A percentile compares a stretch with the other conserved stretches of the same genome.
Evolutionary conservation across 108 stramenopile species (phyloP).

Genomic region (Skeletonema marinoi): DNA sequence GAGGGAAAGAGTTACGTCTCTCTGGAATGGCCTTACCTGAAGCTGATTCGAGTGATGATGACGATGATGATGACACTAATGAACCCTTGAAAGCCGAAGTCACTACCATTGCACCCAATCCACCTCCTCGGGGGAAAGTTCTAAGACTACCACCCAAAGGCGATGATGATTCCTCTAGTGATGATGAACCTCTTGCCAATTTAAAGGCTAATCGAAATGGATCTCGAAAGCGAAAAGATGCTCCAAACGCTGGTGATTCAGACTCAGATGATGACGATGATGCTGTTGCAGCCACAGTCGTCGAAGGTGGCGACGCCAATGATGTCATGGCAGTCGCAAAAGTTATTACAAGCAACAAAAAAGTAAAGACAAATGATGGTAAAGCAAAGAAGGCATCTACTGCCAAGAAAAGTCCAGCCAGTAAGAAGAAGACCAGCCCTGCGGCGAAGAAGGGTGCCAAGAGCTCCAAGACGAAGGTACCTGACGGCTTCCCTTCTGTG

Average conservation of each 20-base stretch:
- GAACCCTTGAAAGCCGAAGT: not conserved
- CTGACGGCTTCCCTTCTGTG: conserved; percentile 16
- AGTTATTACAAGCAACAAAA: conserved; percentile 37
- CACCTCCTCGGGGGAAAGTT: not conserved
- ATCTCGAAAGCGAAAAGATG: conserved; percentile 27
- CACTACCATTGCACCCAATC: not conserved
- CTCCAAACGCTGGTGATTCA: conserved; percentile 4
- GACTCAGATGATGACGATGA: conserved; percentile 24
- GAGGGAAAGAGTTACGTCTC: conserved; percentile 42
- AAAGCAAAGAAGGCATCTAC: conserved; percentile 5
- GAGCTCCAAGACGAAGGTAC: conserved; percentile 8
- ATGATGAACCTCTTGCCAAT: conserved; percentile 15
- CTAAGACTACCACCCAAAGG: not conserved
- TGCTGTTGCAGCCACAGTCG: conserved; percentile 17
- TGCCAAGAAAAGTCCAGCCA: not conserved
- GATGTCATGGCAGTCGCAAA: conserved; percentile 34
- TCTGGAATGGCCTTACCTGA: conserved; percentile 5
- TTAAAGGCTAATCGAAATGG: conserved; percentile 6
- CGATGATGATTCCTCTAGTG: conserved; percentile 13
- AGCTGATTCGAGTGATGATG: not conserved
- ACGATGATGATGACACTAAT: not conserved
- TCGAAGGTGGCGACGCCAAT: conserved; percentile 18
- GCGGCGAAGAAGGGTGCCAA: conserved; percentile 19
- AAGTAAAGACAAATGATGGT: conserved; percentile 20
- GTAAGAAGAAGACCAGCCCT: conserved; percentile 31